phyloP scores from a whole-genome alignment of 176 grass and related monocot genomes.

The Oryza meridionalis region DNA sequence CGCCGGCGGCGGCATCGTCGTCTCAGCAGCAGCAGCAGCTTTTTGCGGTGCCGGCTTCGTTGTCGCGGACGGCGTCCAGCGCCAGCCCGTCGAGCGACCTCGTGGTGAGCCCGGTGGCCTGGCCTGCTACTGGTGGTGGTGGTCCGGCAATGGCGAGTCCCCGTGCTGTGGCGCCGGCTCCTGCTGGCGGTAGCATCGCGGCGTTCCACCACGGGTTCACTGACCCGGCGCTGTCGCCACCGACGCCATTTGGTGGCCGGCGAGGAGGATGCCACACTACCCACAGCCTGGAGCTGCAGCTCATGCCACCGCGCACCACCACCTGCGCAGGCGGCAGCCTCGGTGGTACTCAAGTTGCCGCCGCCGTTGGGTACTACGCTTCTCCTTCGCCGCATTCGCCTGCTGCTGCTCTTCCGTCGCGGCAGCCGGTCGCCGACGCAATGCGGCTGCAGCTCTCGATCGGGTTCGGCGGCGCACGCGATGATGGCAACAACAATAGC shows the following conservation, averaged over 20 bases:
- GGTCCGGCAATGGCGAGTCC: slow-evolving; percentile 27
- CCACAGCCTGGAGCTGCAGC: slow-evolving; percentile 67
- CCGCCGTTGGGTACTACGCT: background rate
- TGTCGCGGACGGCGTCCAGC: slow-evolving; percentile 55
- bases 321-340: background rate
- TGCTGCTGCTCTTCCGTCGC: background rate
- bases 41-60: background rate
- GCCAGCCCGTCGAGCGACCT: slow-evolving; percentile 63
- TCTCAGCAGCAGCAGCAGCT: slow-evolving; percentile 27
- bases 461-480: slow-evolving; percentile 32
- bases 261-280: background rate
- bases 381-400: slow-evolving; percentile 3
- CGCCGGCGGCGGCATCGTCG: slow-evolving; percentile 15
- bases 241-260: background rate
- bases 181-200: background rate
- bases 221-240: slow-evolving; percentile 20
- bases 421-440: slow-evolving; percentile 2
- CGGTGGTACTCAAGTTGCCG: background rate
- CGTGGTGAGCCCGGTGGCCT: slow-evolving; percentile 40
- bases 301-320: slow-evolving; percentile 59
- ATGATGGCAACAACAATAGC: background rate
- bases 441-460: slow-evolving; percentile 69
- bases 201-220: slow-evolving; percentile 23
- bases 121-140: slow-evolving; percentile 16
- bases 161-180: background rate